Evolutionary conservation across 805 yeast genomes (phyloP).

Genomic region (Tetrapisispora namnaoensis): DNA sequence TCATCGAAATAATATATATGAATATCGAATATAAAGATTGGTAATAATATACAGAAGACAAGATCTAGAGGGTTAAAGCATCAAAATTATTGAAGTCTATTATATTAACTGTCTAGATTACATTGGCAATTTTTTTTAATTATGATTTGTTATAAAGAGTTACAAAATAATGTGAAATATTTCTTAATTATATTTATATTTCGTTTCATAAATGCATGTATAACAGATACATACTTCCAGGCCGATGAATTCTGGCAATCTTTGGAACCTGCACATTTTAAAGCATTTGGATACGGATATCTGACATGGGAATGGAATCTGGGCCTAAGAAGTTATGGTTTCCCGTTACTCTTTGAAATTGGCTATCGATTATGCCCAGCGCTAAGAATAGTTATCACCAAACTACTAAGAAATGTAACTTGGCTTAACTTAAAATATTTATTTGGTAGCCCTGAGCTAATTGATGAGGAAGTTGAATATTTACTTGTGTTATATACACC

Average conservation of each 20-base stretch:
- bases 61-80: too few relatives aligned
- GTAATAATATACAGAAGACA: too few relatives aligned
- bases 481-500: constrained; percentile 44
- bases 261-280: constrained; percentile 78
- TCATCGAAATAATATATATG: background rate
- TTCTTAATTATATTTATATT: constrained; percentile 7
- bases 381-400: background rate
- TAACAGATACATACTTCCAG: constrained; percentile 73
- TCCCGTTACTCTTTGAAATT: constrained; percentile 59
- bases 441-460: background rate
- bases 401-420: background rate
- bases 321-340: constrained; percentile 65
- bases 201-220: constrained; percentile 55
- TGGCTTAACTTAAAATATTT: background rate
- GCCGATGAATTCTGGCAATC: constrained; percentile 95
- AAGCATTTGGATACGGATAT: constrained; percentile 70
- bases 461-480: constrained; percentile 20
- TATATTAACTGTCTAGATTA: too few relatives aligned
- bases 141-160: background rate
- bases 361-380: constrained; percentile 11
- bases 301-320: constrained; percentile 91
- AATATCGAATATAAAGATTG: too few relatives aligned
- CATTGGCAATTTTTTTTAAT: too few relatives aligned
- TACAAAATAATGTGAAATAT: too few relatives aligned
- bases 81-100: too few relatives aligned